Percentiles rank a stretch among this genome's conserved stretches.
Conservation (phyloP, 495 filamentous ascomycete genomes). For the Aspergillus conjunctus region DNA sequence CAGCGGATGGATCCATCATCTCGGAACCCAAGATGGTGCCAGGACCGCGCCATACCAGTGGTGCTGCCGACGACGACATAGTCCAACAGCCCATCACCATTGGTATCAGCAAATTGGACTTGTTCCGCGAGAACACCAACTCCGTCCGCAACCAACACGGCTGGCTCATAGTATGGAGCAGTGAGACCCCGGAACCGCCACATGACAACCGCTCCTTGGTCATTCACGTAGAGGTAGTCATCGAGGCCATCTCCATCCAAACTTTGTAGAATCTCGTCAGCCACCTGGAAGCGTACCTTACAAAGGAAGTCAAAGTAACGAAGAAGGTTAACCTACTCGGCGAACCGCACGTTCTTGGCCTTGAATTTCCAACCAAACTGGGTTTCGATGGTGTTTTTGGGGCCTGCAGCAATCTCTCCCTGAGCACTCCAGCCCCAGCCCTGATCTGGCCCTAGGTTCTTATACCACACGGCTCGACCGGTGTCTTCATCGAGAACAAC, state of each 20-base stretch:
- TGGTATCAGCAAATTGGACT: constrained; percentile 1
- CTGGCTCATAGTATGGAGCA: not conserved
- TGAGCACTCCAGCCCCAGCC: constrained; percentile 1
- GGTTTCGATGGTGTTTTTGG: not conserved
- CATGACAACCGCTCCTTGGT: not conserved
- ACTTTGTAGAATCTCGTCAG: constrained; percentile 4
- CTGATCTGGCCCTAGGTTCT: constrained; percentile 1
- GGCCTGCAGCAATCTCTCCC: constrained; percentile 1
- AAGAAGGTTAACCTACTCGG: not conserved
- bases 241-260: constrained; percentile 4
- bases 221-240: constrained; percentile 6
- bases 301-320: too few relatives aligned
- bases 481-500: constrained; percentile 1
- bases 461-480: constrained; percentile 1
- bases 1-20: constrained; percentile 6
- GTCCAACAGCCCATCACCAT: constrained; percentile 1
- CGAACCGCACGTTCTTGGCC: not conserved
- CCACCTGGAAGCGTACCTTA: not conserved
- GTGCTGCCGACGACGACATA: constrained; percentile 3
- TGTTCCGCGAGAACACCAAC: constrained; percentile 2
- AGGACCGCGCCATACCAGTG: not conserved
- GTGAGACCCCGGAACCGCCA: not conserved
- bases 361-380: constrained; percentile 1
- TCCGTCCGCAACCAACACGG: not conserved
- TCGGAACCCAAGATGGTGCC: constrained; percentile 8